These are phyloP conservation scores for Metschnikowia continentalis DNA, from an alignment of 805 yeast species.

Conservation along the genomic window DNA sequence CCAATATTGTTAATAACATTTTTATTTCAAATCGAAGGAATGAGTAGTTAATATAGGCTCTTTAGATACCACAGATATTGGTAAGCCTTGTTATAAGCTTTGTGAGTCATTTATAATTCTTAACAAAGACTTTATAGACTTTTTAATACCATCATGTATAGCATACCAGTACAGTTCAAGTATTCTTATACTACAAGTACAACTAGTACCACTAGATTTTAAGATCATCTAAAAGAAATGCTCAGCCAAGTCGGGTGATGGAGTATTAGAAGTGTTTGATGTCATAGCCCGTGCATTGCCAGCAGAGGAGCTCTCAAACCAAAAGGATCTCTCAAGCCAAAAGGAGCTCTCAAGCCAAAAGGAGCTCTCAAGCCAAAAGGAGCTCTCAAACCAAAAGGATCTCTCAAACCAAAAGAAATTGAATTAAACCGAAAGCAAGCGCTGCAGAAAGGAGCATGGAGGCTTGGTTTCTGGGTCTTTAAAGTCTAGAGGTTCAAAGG, in stretches of 20 bases:
- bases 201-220: too few species aligned
- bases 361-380: constrained; percentile 16
- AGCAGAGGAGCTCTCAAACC: constrained; percentile 27
- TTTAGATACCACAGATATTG: too few species aligned
- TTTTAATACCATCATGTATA: too few species aligned
- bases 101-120: too few species aligned
- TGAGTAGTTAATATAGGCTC: too few species aligned
- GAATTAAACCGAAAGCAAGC: constrained; percentile 15
- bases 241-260: constrained; percentile 44
- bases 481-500: constrained; percentile 65
- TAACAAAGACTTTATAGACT: too few species aligned
- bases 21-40: too few species aligned
- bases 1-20: too few species aligned
- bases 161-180: too few species aligned
- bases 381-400: constrained; percentile 8
- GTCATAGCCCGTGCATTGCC: constrained; percentile 41
- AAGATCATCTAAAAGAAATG: constrained; percentile 33
- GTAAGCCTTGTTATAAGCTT: too few species aligned
- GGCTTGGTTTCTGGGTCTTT: constrained; percentile 86
- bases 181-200: too few species aligned
- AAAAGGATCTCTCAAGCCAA: neutral
- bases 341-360: constrained; percentile 16
- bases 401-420: constrained; percentile 10
- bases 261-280: constrained; percentile 39
- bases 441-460: constrained; percentile 56